Evolutionary conservation across 768 basidiomycete genomes (phyloP).

Genomic region (Lactarius pseudohatsudake): DNA sequence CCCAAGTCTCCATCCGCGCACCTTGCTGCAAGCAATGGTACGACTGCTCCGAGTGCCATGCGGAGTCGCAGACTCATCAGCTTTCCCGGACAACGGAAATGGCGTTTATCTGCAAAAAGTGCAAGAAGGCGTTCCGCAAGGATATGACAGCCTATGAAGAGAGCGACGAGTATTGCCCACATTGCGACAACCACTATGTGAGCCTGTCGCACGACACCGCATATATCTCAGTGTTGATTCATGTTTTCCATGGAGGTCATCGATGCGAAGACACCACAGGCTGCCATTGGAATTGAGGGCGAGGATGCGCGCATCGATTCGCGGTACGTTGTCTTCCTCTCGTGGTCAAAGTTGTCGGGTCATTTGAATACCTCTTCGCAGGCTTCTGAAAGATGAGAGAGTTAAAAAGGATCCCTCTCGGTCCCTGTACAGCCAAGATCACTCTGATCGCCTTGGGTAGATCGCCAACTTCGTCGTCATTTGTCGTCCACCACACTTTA

Average conservation of each 20-base stretch:
- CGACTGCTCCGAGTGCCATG: conserved; percentile 96
- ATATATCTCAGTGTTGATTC: background rate
- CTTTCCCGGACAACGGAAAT: conserved; percentile 80
- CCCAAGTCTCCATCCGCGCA: conserved; percentile 92
- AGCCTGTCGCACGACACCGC: conserved; percentile 34
- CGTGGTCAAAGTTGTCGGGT: background rate
- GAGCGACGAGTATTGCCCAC: conserved; percentile 96
- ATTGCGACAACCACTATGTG: conserved; percentile 98
- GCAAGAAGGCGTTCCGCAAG: conserved; percentile 95
- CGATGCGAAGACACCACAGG: conserved; percentile 88
- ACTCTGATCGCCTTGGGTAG: conserved; percentile 46
- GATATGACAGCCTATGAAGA: conserved; percentile 92
- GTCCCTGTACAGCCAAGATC: conserved; percentile 50
- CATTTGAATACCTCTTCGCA: conserved; percentile 34
- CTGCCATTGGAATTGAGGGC: conserved; percentile 83
- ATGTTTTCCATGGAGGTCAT: conserved; percentile 59
- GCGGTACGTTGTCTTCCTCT: conserved; percentile 51
- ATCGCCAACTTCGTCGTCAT: background rate
- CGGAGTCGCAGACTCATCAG: conserved; percentile 71
- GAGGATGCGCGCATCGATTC: conserved; percentile 88
- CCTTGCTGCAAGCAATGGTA: conserved; percentile 98
- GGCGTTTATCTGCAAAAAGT: conserved; percentile 83
- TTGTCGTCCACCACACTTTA: background rate
- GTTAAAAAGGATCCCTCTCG: conserved; percentile 51
- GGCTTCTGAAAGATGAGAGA: conserved; percentile 90